A percentile compares a stretch with the other conserved stretches of the same genome.
Evolutionary conservation across 305 asterid genomes (phyloP).

Genomic region (Solanum chacoense): DNA sequence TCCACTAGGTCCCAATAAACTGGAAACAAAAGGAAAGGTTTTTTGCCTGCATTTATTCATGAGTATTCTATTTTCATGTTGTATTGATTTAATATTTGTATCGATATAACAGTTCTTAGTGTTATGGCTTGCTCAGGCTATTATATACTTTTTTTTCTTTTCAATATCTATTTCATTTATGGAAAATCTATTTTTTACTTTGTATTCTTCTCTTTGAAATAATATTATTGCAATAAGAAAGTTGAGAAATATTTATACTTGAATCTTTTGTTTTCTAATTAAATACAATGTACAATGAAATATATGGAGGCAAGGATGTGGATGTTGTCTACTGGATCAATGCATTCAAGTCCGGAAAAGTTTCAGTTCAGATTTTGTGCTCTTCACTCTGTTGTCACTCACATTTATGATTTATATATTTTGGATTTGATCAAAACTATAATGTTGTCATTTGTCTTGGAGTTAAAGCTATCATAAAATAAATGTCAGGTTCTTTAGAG

Average conservation of each 20-base stretch:
- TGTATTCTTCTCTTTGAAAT: background rate
- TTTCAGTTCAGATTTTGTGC: background rate
- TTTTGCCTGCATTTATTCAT: background rate
- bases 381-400: background rate
- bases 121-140: background rate
- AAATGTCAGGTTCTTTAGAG: background rate
- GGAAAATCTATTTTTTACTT: background rate
- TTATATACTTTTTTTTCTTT: background rate
- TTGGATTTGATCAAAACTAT: background rate
- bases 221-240: background rate
- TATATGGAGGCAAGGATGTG: background rate
- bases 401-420: background rate
- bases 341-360: background rate
- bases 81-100: background rate
- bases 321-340: background rate
- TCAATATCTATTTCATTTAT: background rate
- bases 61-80: background rate
- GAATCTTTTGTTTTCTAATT: background rate
- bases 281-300: background rate
- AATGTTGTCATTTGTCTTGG: background rate
- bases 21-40: background rate
- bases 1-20: background rate
- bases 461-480: background rate
- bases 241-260: background rate
- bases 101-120: background rate